These are phyloP conservation scores for Choricystis sp. DNA, from an alignment of 139 green algal genomes.

Conservation along the genomic window DNA sequence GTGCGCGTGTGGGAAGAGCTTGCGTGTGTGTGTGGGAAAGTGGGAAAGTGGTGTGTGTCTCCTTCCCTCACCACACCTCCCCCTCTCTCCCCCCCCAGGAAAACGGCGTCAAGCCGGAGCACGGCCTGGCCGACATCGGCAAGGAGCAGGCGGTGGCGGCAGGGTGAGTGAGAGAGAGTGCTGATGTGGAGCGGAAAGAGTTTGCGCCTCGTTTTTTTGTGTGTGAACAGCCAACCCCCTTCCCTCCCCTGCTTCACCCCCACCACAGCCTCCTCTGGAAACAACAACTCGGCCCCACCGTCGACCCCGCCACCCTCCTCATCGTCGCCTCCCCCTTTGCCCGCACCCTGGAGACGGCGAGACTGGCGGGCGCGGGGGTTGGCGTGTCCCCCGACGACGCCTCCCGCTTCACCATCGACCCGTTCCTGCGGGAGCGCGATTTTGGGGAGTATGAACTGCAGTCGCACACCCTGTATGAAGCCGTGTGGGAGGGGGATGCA, in stretches of 20 bases:
- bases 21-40: no score
- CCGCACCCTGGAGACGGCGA: slow-evolving; percentile 11
- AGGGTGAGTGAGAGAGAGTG: slow-evolving; percentile 3
- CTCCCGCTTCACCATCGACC: neutral
- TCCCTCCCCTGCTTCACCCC: no score
- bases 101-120: slow-evolving; percentile 13
- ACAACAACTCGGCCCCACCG: neutral
- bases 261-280: neutral
- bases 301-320: neutral
- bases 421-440: slow-evolving; percentile 7
- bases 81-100: slow-evolving; percentile 1
- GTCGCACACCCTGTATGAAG: neutral
- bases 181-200: no score
- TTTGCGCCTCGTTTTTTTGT: no score
- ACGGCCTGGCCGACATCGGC: slow-evolving; percentile 1
- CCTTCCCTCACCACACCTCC: neutral
- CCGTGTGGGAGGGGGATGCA: neutral
- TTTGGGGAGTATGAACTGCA: slow-evolving; percentile 7
- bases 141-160: slow-evolving; percentile 8
- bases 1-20: no score
- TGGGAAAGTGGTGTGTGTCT: no score
- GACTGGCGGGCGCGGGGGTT: neutral
- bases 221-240: no score
- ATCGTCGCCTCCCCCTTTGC: slow-evolving; percentile 10
- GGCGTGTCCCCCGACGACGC: neutral